phyloP scores from a whole-genome alignment of 192 early-diverging fungal species.

The Pilobolus umbonatus region DNA sequence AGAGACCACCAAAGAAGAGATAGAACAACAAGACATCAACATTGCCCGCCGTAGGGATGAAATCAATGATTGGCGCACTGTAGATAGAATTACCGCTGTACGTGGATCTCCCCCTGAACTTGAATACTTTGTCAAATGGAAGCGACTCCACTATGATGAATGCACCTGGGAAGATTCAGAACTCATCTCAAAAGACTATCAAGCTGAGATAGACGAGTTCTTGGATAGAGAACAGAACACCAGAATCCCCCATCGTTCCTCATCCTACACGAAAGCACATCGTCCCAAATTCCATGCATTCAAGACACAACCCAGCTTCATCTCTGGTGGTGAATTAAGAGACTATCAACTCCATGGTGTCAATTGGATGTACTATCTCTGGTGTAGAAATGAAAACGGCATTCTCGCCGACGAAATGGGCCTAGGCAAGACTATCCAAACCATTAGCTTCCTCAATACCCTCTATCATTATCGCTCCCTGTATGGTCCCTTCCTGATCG shows the following conservation, averaged over 20 bases:
- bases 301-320: conserved; percentile 73
- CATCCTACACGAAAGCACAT: conserved; percentile 41
- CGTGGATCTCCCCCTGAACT: conserved; percentile 46
- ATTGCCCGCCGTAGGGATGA: conserved; percentile 74
- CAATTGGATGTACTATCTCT: conserved; percentile 96
- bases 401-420: conserved; percentile 97
- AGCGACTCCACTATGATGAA: conserved; percentile 78
- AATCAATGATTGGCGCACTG: conserved; percentile 76
- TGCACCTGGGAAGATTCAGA: conserved; percentile 88
- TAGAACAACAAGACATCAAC: conserved; percentile 84
- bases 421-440: conserved; percentile 96
- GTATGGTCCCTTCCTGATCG: conserved; percentile 93
- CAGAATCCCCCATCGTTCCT: conserved; percentile 67
- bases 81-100: conserved; percentile 85
- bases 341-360: conserved; percentile 94
- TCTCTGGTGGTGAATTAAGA: conserved; percentile 82
- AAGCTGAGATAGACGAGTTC: conserved; percentile 83
- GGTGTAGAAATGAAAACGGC: conserved; percentile 94
- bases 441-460: conserved; percentile 87
- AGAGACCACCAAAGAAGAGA: conserved; percentile 76
- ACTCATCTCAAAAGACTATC: conserved; percentile 61
- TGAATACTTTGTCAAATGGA: conserved; percentile 95
- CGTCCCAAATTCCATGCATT: conserved; percentile 79
- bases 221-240: conserved; percentile 72
- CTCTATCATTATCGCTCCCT: conserved; percentile 79